Percentiles rank a stretch among this genome's conserved stretches.
Conservation (phyloP, 2,329 filamentous ascomycete species). For the Sclerotinia nivalis region DNA sequence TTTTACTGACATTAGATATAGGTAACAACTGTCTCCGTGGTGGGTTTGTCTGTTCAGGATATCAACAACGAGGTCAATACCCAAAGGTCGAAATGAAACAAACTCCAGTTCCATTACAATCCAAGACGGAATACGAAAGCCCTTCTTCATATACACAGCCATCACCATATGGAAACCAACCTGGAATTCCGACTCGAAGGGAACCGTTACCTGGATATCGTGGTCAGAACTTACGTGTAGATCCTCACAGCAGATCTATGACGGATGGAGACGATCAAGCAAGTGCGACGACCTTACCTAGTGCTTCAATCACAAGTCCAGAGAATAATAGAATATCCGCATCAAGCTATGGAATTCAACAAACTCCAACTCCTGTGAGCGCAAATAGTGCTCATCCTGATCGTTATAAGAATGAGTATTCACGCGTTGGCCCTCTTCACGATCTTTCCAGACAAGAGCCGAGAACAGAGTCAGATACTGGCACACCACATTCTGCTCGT, state of each 20-base stretch:
- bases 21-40: slow-evolving; percentile 89
- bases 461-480: slow-evolving; percentile 48
- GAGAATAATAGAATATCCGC: slow-evolving; percentile 61
- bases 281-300: slow-evolving; percentile 60
- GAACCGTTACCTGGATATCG: slow-evolving; percentile 61
- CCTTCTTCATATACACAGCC: slow-evolving; percentile 56
- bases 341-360: slow-evolving; percentile 49
- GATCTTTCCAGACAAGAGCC: slow-evolving; percentile 56
- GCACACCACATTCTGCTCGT: slow-evolving; percentile 46
- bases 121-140: slow-evolving; percentile 65
- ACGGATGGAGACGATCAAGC: slow-evolving; percentile 58
- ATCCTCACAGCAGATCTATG: slow-evolving; percentile 57
- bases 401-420: slow-evolving; percentile 53
- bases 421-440: slow-evolving; percentile 61
- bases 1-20: slow-evolving; percentile 41
- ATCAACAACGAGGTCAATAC: slow-evolving; percentile 77
- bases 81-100: slow-evolving; percentile 73
- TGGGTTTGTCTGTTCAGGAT: slow-evolving; percentile 88
- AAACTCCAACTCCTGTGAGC: slow-evolving; percentile 62
- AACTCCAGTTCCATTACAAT: slow-evolving; percentile 73
- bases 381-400: slow-evolving; percentile 47
- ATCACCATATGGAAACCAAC: slow-evolving; percentile 52
- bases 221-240: slow-evolving; percentile 61
- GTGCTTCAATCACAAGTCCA: slow-evolving; percentile 53
- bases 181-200: slow-evolving; percentile 45